Evolutionary conservation across 192 early-diverging fungal species (phyloP), one percentile per base, ranked within the genome.

Genomic region (Backusella australiensis): DNA sequence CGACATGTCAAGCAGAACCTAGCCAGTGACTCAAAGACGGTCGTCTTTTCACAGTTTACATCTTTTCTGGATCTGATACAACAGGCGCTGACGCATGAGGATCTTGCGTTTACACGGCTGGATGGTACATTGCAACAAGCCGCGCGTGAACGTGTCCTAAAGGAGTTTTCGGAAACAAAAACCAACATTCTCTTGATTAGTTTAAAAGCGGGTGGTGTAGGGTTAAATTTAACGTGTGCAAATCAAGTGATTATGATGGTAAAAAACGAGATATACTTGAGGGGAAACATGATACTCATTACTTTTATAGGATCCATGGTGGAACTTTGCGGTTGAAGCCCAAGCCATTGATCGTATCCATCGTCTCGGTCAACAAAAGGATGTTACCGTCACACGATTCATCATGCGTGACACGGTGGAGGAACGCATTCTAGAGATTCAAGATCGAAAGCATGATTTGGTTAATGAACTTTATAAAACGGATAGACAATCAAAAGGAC

Each of bases 21-120:
- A 35, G 49, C 52, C 34, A 41, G 41, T 6, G 71, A 72, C 2
- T 73, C 29, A 23, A 97, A 97, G 79, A 91, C 89, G 23, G 94
- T 99, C 4, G 91, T 99, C 0, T 99, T 98, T 78, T 97, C 96
- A 21, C 97, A 99, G 80, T 99, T 94, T 86, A 97, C 96, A 1
- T 82, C 82, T 6, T 92, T 97, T 87, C 86, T 98, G 26, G 90
- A 94, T 71, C 67, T 96, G 5, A 84, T 93, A n/a, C 89, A 89
- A 69, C 78, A 78, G 1, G 84, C 87, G 21, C 80, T 95, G 19
- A 52, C 72, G 34, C 73, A 84, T 39, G 85, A 89, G 14, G 86
- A 85, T 2, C 87, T 96, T 19, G 44, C 74, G 7, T 95, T 86
- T 79, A 83, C 88, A 11, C 83, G 94, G n/a, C 84, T 97, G 39